These are phyloP conservation scores for Dipteronia dyeriana DNA, from an alignment of 345 rosid species.

Conservation along the genomic window DNA sequence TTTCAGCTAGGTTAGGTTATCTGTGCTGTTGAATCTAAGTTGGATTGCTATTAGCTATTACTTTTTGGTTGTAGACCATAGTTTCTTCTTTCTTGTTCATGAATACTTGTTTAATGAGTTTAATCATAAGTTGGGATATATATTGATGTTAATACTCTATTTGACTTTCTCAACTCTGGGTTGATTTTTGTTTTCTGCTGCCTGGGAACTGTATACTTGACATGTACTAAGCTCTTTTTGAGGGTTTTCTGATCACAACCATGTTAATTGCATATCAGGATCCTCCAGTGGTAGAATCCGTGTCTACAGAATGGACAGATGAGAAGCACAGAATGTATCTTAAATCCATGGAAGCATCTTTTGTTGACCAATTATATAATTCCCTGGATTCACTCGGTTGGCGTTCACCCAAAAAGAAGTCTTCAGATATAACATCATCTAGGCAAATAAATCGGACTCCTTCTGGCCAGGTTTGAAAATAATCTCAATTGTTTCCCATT, in stretches of 20 bases:
- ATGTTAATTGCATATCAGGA: constrained; percentile 36
- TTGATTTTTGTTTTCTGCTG: not conserved
- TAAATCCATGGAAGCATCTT: constrained; percentile 91
- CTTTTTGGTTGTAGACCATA: not conserved
- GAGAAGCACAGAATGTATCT: constrained; percentile 89
- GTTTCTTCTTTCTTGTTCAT: not conserved
- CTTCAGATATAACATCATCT: constrained; percentile 31
- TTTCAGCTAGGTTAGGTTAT: not conserved
- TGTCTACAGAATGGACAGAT: constrained; percentile 72
- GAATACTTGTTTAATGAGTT: not conserved
- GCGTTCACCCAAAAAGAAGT: constrained; percentile 31
- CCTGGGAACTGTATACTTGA: not conserved
- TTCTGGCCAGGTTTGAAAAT: constrained; percentile 65
- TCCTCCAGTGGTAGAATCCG: constrained; percentile 35
- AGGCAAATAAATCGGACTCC: constrained; percentile 27
- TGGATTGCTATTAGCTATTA: not conserved
- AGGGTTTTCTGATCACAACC: constrained; percentile 21
- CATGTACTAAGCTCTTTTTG: not conserved
- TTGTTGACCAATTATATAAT: constrained; percentile 65
- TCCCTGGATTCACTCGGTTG: constrained; percentile 46
- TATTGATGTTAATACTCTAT: not conserved
- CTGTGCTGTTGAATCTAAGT: not conserved
- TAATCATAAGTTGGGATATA: not conserved
- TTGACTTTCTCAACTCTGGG: not conserved
- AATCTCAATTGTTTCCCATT: not conserved